Percentiles rank a stretch among this genome's conserved stretches.
Evolutionary conservation across 2,329 filamentous ascomycete genomes (phyloP).

Genomic region (Ilyonectria destructans): DNA sequence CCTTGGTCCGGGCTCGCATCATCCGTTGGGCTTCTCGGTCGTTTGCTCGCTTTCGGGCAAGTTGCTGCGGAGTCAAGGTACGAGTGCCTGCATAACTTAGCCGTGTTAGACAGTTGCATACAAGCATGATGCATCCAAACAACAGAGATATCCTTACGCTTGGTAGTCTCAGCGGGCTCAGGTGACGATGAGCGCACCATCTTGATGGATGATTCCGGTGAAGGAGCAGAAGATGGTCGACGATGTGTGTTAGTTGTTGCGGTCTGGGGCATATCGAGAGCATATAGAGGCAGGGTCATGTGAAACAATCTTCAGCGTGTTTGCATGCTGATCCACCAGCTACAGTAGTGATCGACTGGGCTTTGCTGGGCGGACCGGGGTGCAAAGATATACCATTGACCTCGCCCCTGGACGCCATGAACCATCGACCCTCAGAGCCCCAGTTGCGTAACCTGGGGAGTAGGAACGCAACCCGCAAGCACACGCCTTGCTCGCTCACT

Average conservation of each 20-base stretch:
- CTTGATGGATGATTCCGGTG: conserved; percentile 24
- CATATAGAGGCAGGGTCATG: conserved; percentile 39
- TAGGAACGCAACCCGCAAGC: too few species aligned
- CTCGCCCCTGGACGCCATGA: conserved; percentile 5
- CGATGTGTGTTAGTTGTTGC: too few species aligned
- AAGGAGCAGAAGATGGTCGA: too few species aligned
- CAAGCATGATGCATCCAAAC: too few species aligned
- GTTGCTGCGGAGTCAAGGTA: conserved; percentile 90
- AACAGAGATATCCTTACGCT: conserved; percentile 75
- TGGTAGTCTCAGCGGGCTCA: conserved; percentile 61
- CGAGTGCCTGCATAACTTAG: too few species aligned
- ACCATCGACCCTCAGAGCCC: conserved; percentile 1
- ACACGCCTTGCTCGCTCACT: too few species aligned
- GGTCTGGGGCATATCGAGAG: too few species aligned
- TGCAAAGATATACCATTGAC: conserved; percentile 37
- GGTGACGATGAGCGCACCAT: conserved; percentile 62
- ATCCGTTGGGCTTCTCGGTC: conserved; percentile 92
- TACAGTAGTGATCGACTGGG: conserved; percentile 48
- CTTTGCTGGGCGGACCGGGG: conserved; percentile 32
- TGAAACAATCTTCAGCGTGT: conserved; percentile 47
- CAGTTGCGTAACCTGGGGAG: neutral
- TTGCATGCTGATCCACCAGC: conserved; percentile 49
- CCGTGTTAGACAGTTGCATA: too few species aligned
- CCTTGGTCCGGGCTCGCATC: conserved; percentile 88
- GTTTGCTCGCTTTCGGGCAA: conserved; percentile 92